Evolutionary conservation across 225 moss, liverwort and hornwort genomes (phyloP), one percentile per base, ranked within the genome.

Genomic region (Anthoceros angustus): DNA sequence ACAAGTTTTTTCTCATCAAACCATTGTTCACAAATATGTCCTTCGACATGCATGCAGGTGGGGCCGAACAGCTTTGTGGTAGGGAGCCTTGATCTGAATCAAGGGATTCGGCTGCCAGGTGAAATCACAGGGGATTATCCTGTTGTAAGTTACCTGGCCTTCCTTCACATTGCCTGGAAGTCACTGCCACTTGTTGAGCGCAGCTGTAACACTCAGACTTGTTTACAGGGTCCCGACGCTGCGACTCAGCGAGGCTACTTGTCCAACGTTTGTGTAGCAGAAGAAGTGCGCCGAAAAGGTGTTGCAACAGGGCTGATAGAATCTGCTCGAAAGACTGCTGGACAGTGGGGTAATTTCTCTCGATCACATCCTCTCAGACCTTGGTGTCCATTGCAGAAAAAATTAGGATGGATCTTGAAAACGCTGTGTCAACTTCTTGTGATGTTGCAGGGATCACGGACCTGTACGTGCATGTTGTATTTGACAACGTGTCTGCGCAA

Each of bases 181-280:
- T 7, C 18, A 55, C 5, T 0, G 55, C 7, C 55, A 55, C 18
- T 4, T 55, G 55, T 15, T 55, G n/a, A 16, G 23, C 20, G 25
- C 42, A 43, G 21, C 39, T 12, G 41, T 48, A 50, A 5, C 64
- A 69, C 7, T n/a, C 10, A 32, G 42, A 0, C 18, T 42, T 5
- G 6, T 25, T 42, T 73, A 62, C 74, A 84, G 84, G 66, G 49
- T 43, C 2, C 46, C 0, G 65, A 70, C 69, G 75, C 65, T 25
- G 64, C 70, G 38, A 77, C 70, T 43, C 74, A 82, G 43, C 66
- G 82, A 62, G 82, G 79, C 9, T 85, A 85, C 75, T 68, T 85
- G 9, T 82, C 85, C 40, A 85, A 85, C 62, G 82, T 85, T 10
- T 85, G 85, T 9, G 82, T 85, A 48, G 82, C 79, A 5, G 79